Evolutionary conservation across 768 basidiomycete genomes (phyloP).

Genomic region (Lentinula lateritia): DNA sequence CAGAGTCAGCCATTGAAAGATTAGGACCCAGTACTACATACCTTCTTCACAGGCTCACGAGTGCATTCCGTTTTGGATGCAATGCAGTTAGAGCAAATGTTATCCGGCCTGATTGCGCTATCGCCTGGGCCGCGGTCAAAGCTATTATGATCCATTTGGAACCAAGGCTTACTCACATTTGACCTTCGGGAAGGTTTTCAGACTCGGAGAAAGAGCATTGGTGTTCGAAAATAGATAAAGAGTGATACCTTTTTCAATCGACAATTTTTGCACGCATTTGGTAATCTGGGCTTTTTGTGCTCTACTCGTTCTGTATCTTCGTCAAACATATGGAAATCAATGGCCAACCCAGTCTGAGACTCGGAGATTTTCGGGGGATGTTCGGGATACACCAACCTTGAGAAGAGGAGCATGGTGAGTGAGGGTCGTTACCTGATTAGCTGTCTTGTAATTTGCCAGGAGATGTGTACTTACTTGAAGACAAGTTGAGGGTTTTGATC

Average conservation of each 20-base stretch:
- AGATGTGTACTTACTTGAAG: too few relatives aligned
- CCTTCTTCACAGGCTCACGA: neutral
- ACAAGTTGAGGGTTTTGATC: too few relatives aligned
- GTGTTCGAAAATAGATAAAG: conserved; percentile 31
- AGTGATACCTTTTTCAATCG: conserved; percentile 55
- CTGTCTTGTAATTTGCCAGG: too few relatives aligned
- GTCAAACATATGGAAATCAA: neutral
- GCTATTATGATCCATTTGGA: neutral
- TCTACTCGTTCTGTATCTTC: neutral
- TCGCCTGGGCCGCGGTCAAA: conserved; percentile 21
- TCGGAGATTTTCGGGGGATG: too few relatives aligned
- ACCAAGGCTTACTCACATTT: neutral
- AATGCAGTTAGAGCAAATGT: conserved; percentile 33
- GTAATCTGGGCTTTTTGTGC: conserved; percentile 2
- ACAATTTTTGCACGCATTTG: conserved; percentile 43
- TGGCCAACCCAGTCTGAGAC: neutral
- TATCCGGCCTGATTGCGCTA: conserved; percentile 34
- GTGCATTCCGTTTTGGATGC: conserved; percentile 29
- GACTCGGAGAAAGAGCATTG: neutral
- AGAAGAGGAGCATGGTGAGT: too few relatives aligned
- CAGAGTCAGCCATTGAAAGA: neutral
- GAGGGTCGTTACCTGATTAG: too few relatives aligned
- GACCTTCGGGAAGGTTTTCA: neutral
- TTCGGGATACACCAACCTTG: too few relatives aligned
- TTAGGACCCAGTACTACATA: neutral